Evolutionary conservation across 345 rosid genomes (phyloP).

Genomic region (Eucalyptus regnans): DNA sequence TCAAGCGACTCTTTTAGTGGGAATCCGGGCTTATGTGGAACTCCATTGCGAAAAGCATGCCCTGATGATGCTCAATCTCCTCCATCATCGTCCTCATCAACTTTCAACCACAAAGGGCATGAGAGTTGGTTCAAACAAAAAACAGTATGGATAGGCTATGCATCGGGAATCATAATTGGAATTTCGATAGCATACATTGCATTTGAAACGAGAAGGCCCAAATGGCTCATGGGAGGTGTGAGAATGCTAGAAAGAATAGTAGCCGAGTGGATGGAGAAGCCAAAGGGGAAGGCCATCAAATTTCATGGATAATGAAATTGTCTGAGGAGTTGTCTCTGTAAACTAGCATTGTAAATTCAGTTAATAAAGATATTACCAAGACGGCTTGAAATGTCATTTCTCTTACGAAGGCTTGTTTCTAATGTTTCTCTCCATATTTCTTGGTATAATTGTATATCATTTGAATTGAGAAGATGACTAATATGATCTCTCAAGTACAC

Average conservation of each 20-base stretch:
- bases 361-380: background rate
- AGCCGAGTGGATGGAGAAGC: background rate
- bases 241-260: background rate
- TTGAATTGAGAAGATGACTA: background rate
- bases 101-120: background rate
- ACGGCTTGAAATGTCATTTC: background rate
- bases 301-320: background rate
- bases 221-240: background rate
- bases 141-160: background rate
- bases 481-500: background rate
- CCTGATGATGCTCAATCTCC: accelerated
- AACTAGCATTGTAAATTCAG: background rate
- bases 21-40: background rate
- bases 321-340: accelerated
- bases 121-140: background rate
- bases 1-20: accelerated
- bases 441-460: background rate
- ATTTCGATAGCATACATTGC: background rate
- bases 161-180: background rate
- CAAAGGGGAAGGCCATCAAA: background rate
- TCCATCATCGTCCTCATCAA: background rate
- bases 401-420: background rate
- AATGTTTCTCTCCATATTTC: background rate
- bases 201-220: background rate
- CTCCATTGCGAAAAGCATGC: background rate